phyloP scores from a whole-genome alignment of 1,139 yeast genomes.

The Yamadazyma sp. region DNA sequence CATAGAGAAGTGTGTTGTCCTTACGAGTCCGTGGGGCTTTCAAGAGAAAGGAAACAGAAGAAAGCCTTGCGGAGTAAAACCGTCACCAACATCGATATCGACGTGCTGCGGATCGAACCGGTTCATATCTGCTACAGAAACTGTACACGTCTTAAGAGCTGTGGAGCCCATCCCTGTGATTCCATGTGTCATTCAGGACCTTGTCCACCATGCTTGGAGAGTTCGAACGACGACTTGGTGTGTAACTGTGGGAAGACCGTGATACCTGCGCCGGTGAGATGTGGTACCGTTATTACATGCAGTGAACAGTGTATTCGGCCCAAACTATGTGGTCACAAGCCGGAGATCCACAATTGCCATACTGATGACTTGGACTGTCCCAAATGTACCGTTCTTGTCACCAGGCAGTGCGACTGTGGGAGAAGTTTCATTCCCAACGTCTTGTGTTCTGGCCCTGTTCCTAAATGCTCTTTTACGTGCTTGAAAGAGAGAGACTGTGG shows the following conservation, averaged over 20 bases:
- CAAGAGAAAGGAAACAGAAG: constrained; percentile 58
- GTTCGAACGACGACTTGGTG: constrained; percentile 75
- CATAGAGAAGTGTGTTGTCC: constrained; percentile 72
- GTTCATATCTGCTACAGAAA: constrained; percentile 72
- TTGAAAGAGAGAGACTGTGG: constrained; percentile 60
- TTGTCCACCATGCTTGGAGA: constrained; percentile 82
- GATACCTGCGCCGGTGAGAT: constrained; percentile 82
- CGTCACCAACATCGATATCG: constrained; percentile 36
- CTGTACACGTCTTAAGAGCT: constrained; percentile 65
- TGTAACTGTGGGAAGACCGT: constrained; percentile 87
- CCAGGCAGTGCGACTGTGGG: constrained; percentile 73
- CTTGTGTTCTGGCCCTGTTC: constrained; percentile 67
- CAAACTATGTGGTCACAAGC: constrained; percentile 72
- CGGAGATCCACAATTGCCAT: constrained; percentile 77
- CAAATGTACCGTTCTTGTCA: constrained; percentile 68
- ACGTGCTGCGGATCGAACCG: constrained; percentile 66
- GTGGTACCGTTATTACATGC: constrained; percentile 80
- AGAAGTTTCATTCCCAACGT: constrained; percentile 59
- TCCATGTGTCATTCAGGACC: constrained; percentile 82
- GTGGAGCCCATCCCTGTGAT: constrained; percentile 74
- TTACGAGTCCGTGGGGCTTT: constrained; percentile 61
- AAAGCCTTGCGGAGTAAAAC: constrained; percentile 48
- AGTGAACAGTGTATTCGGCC: constrained; percentile 63
- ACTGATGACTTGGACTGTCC: constrained; percentile 65
- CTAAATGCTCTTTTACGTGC: constrained; percentile 75